Percentiles rank a stretch among this genome's conserved stretches.
These are phyloP conservation scores for Cardamine resedifolia DNA, from an alignment of 345 rosid species.

Conservation along the genomic window DNA sequence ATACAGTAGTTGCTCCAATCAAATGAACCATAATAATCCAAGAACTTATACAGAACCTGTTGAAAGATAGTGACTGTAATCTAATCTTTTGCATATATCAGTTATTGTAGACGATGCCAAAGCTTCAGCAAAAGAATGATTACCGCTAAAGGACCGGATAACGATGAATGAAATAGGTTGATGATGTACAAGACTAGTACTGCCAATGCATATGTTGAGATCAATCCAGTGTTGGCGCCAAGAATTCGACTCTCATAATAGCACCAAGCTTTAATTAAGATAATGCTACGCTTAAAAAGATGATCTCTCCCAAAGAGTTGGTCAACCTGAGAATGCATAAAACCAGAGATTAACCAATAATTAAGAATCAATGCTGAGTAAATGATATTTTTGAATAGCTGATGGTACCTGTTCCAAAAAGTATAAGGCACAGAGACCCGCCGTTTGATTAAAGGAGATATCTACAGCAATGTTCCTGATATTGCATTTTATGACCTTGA, in stretches of 20 bases:
- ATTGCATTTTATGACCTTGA: conserved; percentile 70
- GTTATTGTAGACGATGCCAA: conserved; percentile 4
- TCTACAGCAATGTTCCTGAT: conserved; percentile 67
- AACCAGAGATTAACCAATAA: not conserved
- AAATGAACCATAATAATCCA: conserved; percentile 79
- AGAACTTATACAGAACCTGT: conserved; percentile 68
- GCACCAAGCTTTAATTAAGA: conserved; percentile 91
- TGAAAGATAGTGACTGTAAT: not conserved
- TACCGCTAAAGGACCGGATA: conserved; percentile 76
- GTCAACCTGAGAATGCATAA: conserved; percentile 55
- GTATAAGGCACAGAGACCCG: conserved; percentile 73
- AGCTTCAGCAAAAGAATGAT: conserved; percentile 34
- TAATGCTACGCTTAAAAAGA: conserved; percentile 80
- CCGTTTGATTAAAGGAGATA: conserved; percentile 77
- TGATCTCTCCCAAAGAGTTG: conserved; percentile 63
- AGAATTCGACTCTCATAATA: conserved; percentile 93
- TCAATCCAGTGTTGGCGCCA: conserved; percentile 80
- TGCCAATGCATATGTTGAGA: conserved; percentile 87
- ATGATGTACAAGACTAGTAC: conserved; percentile 69
- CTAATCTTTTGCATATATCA: not conserved
- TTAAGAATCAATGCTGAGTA: not conserved
- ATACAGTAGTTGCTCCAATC: conserved; percentile 73
- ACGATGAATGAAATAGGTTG: conserved; percentile 66
- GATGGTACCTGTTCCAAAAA: conserved; percentile 71
- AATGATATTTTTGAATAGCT: conserved; percentile 1